Evolutionary conservation across 345 rosid genomes (phyloP).

Genomic region (Pseudoturritis turrita): DNA sequence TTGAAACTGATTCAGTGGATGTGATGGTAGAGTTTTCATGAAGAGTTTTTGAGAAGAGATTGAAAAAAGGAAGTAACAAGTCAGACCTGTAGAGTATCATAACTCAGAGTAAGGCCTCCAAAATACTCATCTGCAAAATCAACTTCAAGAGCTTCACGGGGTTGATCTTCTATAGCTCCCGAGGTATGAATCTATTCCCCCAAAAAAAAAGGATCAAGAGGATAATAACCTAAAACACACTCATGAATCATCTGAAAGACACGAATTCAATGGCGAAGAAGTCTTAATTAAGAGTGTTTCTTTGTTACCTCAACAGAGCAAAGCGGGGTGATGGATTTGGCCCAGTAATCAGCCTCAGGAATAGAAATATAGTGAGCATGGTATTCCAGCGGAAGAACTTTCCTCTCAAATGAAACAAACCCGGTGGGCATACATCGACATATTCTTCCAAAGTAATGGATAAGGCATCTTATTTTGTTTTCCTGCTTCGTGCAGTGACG

Average conservation of each 20-base stretch:
- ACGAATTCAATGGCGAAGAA: neutral
- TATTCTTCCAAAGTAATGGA: conserved; percentile 69
- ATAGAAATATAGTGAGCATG: conserved; percentile 35
- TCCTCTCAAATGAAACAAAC: conserved; percentile 78
- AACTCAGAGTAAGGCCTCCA: conserved; percentile 77
- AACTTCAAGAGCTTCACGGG: conserved; percentile 56
- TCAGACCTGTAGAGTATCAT: conserved; percentile 77
- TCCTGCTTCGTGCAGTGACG: conserved; percentile 48
- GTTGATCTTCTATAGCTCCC: conserved; percentile 76
- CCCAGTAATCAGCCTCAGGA: conserved; percentile 61
- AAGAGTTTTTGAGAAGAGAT: neutral
- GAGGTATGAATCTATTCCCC: conserved; percentile 44
- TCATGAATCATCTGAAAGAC: neutral
- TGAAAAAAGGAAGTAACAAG: neutral
- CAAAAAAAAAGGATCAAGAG: neutral
- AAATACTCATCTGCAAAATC: conserved; percentile 86
- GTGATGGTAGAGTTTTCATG: neutral
- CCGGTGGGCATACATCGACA: conserved; percentile 59
- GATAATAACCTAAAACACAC: neutral
- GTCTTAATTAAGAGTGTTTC: neutral
- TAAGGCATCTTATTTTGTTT: conserved; percentile 60
- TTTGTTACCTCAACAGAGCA: conserved; percentile 63
- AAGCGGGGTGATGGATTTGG: conserved; percentile 49
- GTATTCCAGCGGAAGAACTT: conserved; percentile 46
- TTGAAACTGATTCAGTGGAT: neutral